Conservation (phyloP, 768 basidiomycete species). For the Boletus insuetus region DNA sequence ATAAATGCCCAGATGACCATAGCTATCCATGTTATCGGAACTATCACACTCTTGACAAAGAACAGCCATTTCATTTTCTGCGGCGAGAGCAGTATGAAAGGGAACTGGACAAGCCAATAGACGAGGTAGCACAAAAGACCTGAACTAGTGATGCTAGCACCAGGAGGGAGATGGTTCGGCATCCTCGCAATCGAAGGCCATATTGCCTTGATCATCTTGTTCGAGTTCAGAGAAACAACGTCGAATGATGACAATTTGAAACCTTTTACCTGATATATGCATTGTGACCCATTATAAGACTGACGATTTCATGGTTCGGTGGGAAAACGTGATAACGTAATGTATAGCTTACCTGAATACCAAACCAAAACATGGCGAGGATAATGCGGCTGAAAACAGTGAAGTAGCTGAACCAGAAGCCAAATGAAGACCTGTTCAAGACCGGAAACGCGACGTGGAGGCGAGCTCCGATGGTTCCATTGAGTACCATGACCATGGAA, state of each 20-base stretch:
- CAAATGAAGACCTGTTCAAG: conserved; percentile 80
- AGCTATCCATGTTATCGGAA: conserved; percentile 61
- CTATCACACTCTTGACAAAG: conserved; percentile 61
- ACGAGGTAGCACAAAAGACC: conserved; percentile 76
- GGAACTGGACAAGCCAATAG: conserved; percentile 76
- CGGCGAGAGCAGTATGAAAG: conserved; percentile 73
- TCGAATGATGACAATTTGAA: neutral
- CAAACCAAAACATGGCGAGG: conserved; percentile 83
- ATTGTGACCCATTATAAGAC: conserved; percentile 65
- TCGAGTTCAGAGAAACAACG: neutral
- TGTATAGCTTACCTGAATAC: conserved; percentile 50
- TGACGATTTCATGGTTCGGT: conserved; percentile 15
- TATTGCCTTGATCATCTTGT: conserved; percentile 72
- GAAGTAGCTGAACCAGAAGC: conserved; percentile 90
- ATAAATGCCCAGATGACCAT: conserved; percentile 81
- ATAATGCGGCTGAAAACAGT: conserved; percentile 75
- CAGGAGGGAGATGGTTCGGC: conserved; percentile 59
- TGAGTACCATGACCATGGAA: conserved; percentile 70
- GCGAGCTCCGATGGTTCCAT: conserved; percentile 78
- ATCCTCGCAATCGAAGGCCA: conserved; percentile 71
- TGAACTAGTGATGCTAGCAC: conserved; percentile 61
- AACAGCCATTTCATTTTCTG: conserved; percentile 79
- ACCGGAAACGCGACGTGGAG: conserved; percentile 75
- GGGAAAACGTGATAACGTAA: neutral
- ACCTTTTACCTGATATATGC: conserved; percentile 54